Evolutionary conservation across 768 basidiomycete genomes (phyloP).

Genomic region (Boletus rex-veris): DNA sequence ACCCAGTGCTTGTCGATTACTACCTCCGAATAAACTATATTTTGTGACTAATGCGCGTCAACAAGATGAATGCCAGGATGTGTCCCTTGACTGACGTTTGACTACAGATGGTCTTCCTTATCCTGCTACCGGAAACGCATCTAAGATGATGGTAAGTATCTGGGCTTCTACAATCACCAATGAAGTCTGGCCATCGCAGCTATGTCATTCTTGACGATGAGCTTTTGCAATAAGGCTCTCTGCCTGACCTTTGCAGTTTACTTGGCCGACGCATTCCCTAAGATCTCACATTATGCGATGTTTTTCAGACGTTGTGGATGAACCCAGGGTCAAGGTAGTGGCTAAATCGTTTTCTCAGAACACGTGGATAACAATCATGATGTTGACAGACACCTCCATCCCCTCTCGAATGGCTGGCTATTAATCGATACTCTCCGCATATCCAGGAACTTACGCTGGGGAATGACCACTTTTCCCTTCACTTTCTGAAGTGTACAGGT

Average conservation of each 20-base stretch:
- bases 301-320: background rate
- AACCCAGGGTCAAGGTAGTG: background rate
- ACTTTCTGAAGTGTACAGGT: background rate
- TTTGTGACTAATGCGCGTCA: slow-evolving; percentile 8
- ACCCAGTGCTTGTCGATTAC: slow-evolving; percentile 20
- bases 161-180: too few species aligned
- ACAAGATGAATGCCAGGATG: background rate
- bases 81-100: background rate
- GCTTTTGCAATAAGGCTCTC: too few species aligned
- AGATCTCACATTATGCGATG: background rate
- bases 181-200: too few species aligned
- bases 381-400: background rate
- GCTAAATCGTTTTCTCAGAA: too few species aligned
- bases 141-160: too few species aligned
- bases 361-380: too few species aligned
- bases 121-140: too few species aligned
- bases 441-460: background rate
- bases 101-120: background rate
- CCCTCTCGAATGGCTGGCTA: background rate
- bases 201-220: too few species aligned
- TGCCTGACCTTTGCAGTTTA: too few species aligned
- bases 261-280: too few species aligned
- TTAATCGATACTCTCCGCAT: background rate
- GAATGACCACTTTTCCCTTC: background rate
- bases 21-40: slow-evolving; percentile 16